A percentile compares a stretch with the other conserved stretches of the same genome.
Evolutionary conservation across 2,329 filamentous ascomycete genomes (phyloP).

Genomic region (Fusarium equiseti): DNA sequence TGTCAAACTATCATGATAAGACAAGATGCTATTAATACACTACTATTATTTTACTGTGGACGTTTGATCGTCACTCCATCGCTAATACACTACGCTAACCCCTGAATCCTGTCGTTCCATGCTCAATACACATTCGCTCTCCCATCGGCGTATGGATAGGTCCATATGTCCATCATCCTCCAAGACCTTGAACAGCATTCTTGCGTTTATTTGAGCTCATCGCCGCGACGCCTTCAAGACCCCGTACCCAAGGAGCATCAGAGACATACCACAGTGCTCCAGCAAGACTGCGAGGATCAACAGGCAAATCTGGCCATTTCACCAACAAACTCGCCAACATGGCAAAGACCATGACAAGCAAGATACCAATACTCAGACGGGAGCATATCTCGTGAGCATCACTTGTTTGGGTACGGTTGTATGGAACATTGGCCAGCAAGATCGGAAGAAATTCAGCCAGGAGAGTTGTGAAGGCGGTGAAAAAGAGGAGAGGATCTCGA

Average conservation of each 20-base stretch:
- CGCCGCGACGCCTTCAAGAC: slow-evolving; percentile 31
- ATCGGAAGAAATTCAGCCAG: slow-evolving; percentile 62
- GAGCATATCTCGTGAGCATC: slow-evolving; percentile 56
- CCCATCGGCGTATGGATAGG: slow-evolving; percentile 31
- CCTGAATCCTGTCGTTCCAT: slow-evolving; percentile 31
- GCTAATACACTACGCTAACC: not conserved
- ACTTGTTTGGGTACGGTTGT: slow-evolving; percentile 56
- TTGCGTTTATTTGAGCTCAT: slow-evolving; percentile 32
- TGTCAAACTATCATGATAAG: not conserved
- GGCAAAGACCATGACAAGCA: slow-evolving; percentile 58
- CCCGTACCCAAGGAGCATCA: slow-evolving; percentile 36
- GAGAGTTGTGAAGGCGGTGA: slow-evolving; percentile 57
- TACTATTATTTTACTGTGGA: not conserved
- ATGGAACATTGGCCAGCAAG: slow-evolving; percentile 61
- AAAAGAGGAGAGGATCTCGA: slow-evolving; percentile 55
- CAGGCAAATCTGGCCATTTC: slow-evolving; percentile 58
- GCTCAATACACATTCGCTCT: slow-evolving; percentile 37
- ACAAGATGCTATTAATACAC: not conserved
- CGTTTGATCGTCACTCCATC: too few species aligned
- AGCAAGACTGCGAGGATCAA: slow-evolving; percentile 60
- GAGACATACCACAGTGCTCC: slow-evolving; percentile 58
- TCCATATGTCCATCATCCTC: slow-evolving; percentile 37
- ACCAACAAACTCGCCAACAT: slow-evolving; percentile 56
- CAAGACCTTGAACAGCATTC: slow-evolving; percentile 26
- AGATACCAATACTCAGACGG: slow-evolving; percentile 53